phyloP scores from a whole-genome alignment of 2,329 filamentous ascomycete species.

The Lasiodiplodia sp. region DNA sequence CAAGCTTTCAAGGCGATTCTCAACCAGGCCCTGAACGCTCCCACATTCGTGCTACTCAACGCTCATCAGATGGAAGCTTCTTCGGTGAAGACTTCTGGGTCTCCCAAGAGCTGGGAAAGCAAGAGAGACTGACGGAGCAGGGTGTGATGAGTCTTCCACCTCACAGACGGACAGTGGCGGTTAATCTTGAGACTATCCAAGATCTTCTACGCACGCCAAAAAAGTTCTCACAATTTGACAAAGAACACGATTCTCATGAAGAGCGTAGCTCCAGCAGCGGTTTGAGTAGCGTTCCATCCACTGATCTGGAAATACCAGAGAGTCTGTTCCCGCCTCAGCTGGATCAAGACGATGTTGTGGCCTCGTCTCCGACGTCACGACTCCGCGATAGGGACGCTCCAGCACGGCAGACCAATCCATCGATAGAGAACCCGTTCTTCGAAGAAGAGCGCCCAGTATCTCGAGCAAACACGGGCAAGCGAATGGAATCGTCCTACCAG shows the following conservation, averaged over 20 bases:
- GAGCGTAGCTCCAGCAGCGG: neutral
- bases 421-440: neutral
- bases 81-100: neutral
- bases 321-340: neutral
- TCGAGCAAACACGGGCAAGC: slow-evolving; percentile 8
- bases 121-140: neutral
- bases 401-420: neutral
- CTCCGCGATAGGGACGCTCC: neutral
- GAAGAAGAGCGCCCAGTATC: neutral
- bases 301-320: neutral
- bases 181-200: neutral
- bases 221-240: slow-evolving; percentile 1
- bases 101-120: neutral
- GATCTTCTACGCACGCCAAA: neutral
- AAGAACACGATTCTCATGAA: neutral
- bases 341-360: neutral
- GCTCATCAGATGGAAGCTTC: neutral
- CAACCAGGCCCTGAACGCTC: too few species aligned
- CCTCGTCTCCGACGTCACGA: neutral
- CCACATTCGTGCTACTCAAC: neutral
- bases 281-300: neutral
- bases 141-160: neutral
- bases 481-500: neutral
- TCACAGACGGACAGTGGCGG: neutral
- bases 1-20: neutral